A percentile compares a stretch with the other conserved stretches of the same genome.
Conservation (phyloP, 495 filamentous ascomycete genomes). For the Podospora comata region DNA sequence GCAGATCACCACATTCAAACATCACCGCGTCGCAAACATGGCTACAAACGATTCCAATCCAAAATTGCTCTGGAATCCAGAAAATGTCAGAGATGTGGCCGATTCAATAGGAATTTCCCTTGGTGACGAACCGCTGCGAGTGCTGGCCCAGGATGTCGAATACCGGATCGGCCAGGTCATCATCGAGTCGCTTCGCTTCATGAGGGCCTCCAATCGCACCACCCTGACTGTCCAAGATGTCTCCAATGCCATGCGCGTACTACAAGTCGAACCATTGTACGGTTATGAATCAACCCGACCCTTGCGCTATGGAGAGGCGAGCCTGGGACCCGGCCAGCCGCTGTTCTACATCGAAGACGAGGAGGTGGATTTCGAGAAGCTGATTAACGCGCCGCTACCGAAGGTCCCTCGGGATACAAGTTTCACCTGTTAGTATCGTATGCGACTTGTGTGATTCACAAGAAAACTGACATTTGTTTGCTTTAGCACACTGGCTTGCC, state of each 20-base stretch:
- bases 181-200: slow-evolving; percentile 89
- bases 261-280: slow-evolving; percentile 92
- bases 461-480: slow-evolving; percentile 11
- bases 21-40: slow-evolving; percentile 20
- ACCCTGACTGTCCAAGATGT: slow-evolving; percentile 82
- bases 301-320: slow-evolving; percentile 87
- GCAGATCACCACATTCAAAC: not conserved
- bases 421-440: slow-evolving; percentile 65
- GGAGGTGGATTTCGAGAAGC: slow-evolving; percentile 96
- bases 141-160: slow-evolving; percentile 89
- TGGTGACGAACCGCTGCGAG: slow-evolving; percentile 74
- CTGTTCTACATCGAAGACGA: slow-evolving; percentile 98
- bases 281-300: slow-evolving; percentile 89
- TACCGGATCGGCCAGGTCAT: slow-evolving; percentile 89
- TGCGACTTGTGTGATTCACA: not conserved
- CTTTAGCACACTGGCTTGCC: slow-evolving; percentile 85
- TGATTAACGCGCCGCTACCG: slow-evolving; percentile 92
- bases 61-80: slow-evolving; percentile 81
- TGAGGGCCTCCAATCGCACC: slow-evolving; percentile 83
- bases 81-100: slow-evolving; percentile 91
- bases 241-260: slow-evolving; percentile 71
- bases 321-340: slow-evolving; percentile 88
- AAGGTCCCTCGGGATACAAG: slow-evolving; percentile 91
- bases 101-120: slow-evolving; percentile 89
- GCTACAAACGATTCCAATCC: slow-evolving; percentile 28